These are phyloP conservation scores for Citrus glauca DNA, from an alignment of 345 rosid species.

Conservation along the genomic window DNA sequence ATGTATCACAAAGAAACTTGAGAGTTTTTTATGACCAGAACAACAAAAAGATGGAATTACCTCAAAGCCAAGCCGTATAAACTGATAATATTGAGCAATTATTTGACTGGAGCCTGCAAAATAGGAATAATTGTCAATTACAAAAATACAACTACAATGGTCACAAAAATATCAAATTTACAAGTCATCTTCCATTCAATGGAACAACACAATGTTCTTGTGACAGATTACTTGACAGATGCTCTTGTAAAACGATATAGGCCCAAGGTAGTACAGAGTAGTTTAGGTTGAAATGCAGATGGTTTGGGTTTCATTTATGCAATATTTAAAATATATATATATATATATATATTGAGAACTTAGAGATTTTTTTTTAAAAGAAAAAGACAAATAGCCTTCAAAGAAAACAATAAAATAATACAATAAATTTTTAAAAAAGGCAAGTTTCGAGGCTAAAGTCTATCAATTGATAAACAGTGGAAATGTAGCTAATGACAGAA, in stretches of 20 bases:
- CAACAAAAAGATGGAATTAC: slow-evolving; percentile 3
- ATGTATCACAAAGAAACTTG: background rate
- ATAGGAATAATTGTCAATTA: background rate
- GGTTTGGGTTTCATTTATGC: background rate
- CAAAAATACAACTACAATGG: background rate
- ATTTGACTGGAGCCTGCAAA: slow-evolving; percentile 58
- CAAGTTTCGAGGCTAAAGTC: background rate
- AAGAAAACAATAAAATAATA: background rate
- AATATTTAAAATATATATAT: background rate
- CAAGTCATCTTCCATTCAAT: background rate
- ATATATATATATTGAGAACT: no score
- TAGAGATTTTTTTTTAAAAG: background rate
- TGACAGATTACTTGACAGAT: background rate
- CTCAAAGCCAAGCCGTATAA: slow-evolving; percentile 46
- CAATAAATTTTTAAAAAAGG: background rate
- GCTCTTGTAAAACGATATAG: background rate
- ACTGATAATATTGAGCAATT: slow-evolving; percentile 52
- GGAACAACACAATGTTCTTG: background rate
- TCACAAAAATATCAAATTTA: background rate
- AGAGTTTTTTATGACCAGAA: background rate
- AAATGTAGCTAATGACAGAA: background rate
- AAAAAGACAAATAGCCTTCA: background rate
- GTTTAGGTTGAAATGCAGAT: no score
- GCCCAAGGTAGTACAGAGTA: no score
- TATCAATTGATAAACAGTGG: background rate